Conservation (phyloP, 352 stramenopile species). For the Phytophthora lateralis region DNA sequence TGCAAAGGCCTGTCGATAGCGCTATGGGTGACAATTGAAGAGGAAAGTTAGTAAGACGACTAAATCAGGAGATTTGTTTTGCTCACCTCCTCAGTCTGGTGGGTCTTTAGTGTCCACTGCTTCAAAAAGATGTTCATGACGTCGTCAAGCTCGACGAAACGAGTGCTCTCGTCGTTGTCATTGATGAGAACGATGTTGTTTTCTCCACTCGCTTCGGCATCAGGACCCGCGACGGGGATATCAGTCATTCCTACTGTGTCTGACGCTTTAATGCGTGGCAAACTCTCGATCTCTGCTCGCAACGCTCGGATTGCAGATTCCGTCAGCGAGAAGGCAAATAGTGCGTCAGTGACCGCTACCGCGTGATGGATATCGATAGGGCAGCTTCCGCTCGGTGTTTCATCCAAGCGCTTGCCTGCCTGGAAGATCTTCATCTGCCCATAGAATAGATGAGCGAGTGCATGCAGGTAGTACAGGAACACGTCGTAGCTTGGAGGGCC, state of each 20-base stretch:
- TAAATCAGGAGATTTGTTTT: no score
- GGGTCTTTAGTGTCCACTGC: slow-evolving; percentile 50
- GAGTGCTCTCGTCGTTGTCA: slow-evolving; percentile 8
- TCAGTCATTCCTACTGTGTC: slow-evolving; percentile 8
- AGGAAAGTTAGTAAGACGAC: not conserved
- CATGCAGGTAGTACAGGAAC: slow-evolving; percentile 74
- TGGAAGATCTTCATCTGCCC: slow-evolving; percentile 78
- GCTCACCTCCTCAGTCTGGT: slow-evolving; percentile 62
- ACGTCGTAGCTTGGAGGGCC: slow-evolving; percentile 52
- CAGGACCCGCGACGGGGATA: not conserved
- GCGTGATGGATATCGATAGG: slow-evolving; percentile 43
- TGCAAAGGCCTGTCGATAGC: slow-evolving; percentile 59
- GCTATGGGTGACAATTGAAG: slow-evolving; percentile 19
- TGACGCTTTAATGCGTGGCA: slow-evolving; percentile 27
- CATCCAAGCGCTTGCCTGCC: slow-evolving; percentile 53
- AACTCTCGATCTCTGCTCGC: slow-evolving; percentile 36
- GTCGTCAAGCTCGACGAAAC: slow-evolving; percentile 69
- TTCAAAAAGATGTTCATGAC: slow-evolving; percentile 64
- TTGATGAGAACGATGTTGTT: slow-evolving; percentile 1
- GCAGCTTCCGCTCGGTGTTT: slow-evolving; percentile 61
- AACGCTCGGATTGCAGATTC: slow-evolving; percentile 41
- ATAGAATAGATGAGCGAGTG: slow-evolving; percentile 66
- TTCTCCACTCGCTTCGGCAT: slow-evolving; percentile 14
- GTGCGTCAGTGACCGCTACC: slow-evolving; percentile 28
- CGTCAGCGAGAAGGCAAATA: slow-evolving; percentile 59